Conservation (phyloP, 768 basidiomycete genomes). For the Arthromyces matolae region DNA sequence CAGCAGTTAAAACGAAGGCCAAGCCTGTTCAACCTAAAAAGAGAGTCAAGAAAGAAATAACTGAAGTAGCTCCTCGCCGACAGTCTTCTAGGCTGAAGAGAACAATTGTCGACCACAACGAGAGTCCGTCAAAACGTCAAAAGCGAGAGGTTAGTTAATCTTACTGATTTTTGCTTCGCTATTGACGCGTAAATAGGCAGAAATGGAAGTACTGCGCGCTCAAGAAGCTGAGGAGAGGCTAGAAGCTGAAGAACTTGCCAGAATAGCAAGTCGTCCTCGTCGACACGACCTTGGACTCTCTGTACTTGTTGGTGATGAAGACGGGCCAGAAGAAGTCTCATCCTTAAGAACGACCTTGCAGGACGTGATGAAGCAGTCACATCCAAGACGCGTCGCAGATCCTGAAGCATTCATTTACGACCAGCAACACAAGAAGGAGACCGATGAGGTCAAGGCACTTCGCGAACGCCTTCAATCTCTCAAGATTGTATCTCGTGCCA, state of each 20-base stretch:
- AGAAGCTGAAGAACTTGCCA: slow-evolving; percentile 57
- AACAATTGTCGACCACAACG: slow-evolving; percentile 48
- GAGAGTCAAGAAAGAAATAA: slow-evolving; percentile 47
- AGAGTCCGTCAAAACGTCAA: slow-evolving; percentile 59
- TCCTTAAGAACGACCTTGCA: slow-evolving; percentile 45
- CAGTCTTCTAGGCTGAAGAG: slow-evolving; percentile 63
- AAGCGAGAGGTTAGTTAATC: slow-evolving; percentile 54
- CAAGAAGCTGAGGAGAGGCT: slow-evolving; percentile 61
- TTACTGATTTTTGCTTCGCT: background rate
- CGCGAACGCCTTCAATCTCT: slow-evolving; percentile 50
- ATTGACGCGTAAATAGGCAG: slow-evolving; percentile 33
- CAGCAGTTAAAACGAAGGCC: slow-evolving; percentile 35
- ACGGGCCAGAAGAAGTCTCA: slow-evolving; percentile 43
- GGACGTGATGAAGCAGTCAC: slow-evolving; percentile 29
- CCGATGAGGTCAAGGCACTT: slow-evolving; percentile 48
- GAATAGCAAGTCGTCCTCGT: slow-evolving; percentile 65
- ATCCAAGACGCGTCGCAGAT: slow-evolving; percentile 38
- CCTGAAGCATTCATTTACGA: slow-evolving; percentile 53
- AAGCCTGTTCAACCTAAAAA: slow-evolving; percentile 64
- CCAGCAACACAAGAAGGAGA: slow-evolving; percentile 41
- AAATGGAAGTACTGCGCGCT: slow-evolving; percentile 44
- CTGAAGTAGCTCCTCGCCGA: slow-evolving; percentile 49
- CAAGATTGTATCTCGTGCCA: slow-evolving; percentile 72
- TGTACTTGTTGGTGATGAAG: slow-evolving; percentile 53
- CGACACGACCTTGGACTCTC: slow-evolving; percentile 60